phyloP scores from a whole-genome alignment of 2,329 filamentous ascomycete species.

The Ophiosphaerella herpotricha region DNA sequence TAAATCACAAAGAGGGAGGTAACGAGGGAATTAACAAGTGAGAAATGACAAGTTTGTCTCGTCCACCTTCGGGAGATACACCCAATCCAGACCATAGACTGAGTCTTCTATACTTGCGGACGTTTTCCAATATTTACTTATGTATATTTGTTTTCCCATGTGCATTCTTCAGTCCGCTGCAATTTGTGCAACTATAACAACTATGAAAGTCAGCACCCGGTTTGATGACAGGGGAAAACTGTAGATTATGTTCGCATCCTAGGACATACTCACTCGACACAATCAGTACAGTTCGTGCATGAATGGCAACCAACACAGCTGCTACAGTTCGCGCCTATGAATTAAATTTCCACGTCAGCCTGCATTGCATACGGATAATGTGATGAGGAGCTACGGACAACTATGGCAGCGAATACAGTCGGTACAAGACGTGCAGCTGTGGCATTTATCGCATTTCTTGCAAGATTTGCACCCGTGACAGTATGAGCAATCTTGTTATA shows the following conservation, averaged over 20 bases:
- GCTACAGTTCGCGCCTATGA: neutral
- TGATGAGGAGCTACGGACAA: too few species aligned
- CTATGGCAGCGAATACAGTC: neutral
- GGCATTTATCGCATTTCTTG: neutral
- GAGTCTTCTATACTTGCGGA: neutral
- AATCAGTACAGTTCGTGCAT: conserved; percentile 2
- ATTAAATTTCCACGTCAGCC: too few species aligned
- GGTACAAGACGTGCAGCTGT: neutral
- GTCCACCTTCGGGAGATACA: neutral
- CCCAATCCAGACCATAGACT: neutral
- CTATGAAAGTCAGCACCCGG: too few species aligned
- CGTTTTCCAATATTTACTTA: conserved; percentile 1
- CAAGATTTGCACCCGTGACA: neutral
- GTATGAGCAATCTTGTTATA: neutral
- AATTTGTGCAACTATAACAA: conserved; percentile 6
- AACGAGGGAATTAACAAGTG: too few species aligned
- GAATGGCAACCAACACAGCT: neutral
- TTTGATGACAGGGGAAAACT: too few species aligned
- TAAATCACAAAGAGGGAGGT: too few species aligned
- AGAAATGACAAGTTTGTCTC: too few species aligned
- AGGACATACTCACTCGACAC: neutral
- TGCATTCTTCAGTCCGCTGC: conserved; percentile 13
- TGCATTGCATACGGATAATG: too few species aligned
- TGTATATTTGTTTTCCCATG: conserved; percentile 10
- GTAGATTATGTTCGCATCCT: neutral